phyloP scores from a whole-genome alignment of 2,329 filamentous ascomycete species.

The Cytospora mali region DNA sequence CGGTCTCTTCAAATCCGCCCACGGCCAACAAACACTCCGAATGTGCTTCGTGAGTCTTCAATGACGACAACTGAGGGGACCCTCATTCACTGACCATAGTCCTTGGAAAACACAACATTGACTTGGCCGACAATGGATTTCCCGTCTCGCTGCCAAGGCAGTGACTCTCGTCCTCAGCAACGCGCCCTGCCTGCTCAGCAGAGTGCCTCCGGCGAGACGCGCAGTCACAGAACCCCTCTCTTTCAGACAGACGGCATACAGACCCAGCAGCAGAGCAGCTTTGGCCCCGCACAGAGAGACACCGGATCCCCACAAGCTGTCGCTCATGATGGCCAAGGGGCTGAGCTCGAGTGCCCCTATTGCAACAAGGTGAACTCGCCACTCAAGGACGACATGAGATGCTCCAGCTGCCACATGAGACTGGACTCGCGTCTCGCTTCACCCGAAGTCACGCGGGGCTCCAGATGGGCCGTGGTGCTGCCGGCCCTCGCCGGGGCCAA shows the following conservation, averaged over 20 bases:
- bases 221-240: neutral
- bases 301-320: neutral
- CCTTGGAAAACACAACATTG: neutral
- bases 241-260: neutral
- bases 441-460: neutral
- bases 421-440: neutral
- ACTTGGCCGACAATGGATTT: neutral
- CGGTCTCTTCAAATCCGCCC: neutral
- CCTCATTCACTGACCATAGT: neutral
- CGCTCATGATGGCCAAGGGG: neutral
- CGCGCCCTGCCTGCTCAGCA: neutral
- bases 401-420: neutral
- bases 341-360: neutral
- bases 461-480: no score
- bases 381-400: neutral
- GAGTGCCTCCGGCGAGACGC: neutral
- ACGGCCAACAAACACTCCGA: neutral
- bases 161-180: neutral
- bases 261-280: neutral
- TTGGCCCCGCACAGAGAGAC: neutral
- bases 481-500: no score
- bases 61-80: neutral
- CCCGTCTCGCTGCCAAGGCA: neutral
- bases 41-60: neutral
- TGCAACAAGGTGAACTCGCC: neutral